Evolutionary conservation across 2,329 filamentous ascomycete species (phyloP), one percentile per base, ranked within the genome.

Genomic region (Zymoseptoria ardabiliae): DNA sequence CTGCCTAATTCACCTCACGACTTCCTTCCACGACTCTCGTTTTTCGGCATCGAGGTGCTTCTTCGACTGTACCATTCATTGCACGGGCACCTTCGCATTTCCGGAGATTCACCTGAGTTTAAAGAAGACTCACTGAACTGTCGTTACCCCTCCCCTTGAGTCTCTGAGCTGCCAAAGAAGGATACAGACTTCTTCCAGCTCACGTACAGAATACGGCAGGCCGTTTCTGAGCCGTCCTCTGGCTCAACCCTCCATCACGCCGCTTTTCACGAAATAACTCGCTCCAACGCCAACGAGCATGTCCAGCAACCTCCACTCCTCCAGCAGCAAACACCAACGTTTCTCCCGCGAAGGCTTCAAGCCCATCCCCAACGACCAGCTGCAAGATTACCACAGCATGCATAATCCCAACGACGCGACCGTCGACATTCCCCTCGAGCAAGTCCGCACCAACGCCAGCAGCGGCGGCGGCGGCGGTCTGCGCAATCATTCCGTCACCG

Each of bases 371-470:
- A 50, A 58, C 48, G 61, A 68, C 35, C 58, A 67, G 48, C 22
- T 21, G 5, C 56, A 61, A 50, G 35, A 50, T 53, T 25, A 25
- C 22, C 22, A 22, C 51, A 61, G 58, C 56, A 60, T 62, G 59
- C 53, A 65, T 48, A 11, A 53, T 25, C 53, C 50, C 41, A 77
- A 81, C 63, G 81, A 84, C 66, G 79, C 78, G 50, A 83, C 82
- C 23, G 82, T 82, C 66, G 80, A 86, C 65, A 87, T 87, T 56
- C 85, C 85, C 7, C 76, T 87, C 63, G 79, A 82, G 65, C 78
- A 77, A 53, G 80, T 85, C 49, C 72, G 77, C 63, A 82, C 78
- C 58, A 75, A 77, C 61, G 59, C 61, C 9, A 74, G 75, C 55
- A 76, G 77, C 60, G 76, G 75, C 11, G 75, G 77, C 60, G 76